Evolutionary conservation across 768 basidiomycete species (phyloP).

Genomic region (Tylopilus sp.): DNA sequence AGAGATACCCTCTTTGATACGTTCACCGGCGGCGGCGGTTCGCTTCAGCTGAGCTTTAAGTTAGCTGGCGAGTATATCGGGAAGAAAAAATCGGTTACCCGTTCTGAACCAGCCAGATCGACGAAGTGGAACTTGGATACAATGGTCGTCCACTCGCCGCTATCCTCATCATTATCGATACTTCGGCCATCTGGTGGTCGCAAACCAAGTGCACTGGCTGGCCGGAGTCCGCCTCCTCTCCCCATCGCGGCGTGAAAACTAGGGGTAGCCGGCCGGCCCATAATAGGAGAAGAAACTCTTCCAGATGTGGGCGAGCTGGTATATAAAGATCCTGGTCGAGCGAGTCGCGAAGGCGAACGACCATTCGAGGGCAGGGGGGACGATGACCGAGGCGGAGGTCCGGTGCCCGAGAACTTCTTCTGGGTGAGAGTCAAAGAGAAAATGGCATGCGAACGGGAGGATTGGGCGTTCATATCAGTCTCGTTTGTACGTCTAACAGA

Average conservation of each 20-base stretch:
- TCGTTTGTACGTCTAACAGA: conserved; percentile 91
- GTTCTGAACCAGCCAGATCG: conserved; percentile 94
- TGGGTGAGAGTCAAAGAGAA: conserved; percentile 95
- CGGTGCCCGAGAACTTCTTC: conserved; percentile 76
- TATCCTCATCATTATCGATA: conserved; percentile 51
- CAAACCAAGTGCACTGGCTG: conserved; percentile 75
- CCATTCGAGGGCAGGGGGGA: conserved; percentile 73
- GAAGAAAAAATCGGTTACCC: conserved; percentile 46
- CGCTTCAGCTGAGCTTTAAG: conserved; percentile 71
- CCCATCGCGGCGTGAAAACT: conserved; percentile 76
- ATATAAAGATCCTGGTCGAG: conserved; percentile 80
- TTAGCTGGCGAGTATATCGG: conserved; percentile 13
- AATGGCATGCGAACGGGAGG: conserved; percentile 97
- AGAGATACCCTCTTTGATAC: conserved; percentile 98
- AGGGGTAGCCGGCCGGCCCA: conserved; percentile 75
- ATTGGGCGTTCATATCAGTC: conserved; percentile 99
- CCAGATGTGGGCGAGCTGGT: conserved; percentile 33
- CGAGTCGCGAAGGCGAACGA: conserved; percentile 75
- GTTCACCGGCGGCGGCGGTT: conserved; percentile 92
- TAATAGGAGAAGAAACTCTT: conserved; percentile 73
- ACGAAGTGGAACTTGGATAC: conserved; percentile 98
- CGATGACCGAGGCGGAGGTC: conserved; percentile 66
- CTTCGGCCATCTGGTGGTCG: conserved; percentile 48
- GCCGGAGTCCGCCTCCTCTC: conserved; percentile 63
- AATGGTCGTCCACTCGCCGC: conserved; percentile 84